Evolutionary conservation across 305 asterid genomes (phyloP).

Genomic region (Fraxinus baroniana): DNA sequence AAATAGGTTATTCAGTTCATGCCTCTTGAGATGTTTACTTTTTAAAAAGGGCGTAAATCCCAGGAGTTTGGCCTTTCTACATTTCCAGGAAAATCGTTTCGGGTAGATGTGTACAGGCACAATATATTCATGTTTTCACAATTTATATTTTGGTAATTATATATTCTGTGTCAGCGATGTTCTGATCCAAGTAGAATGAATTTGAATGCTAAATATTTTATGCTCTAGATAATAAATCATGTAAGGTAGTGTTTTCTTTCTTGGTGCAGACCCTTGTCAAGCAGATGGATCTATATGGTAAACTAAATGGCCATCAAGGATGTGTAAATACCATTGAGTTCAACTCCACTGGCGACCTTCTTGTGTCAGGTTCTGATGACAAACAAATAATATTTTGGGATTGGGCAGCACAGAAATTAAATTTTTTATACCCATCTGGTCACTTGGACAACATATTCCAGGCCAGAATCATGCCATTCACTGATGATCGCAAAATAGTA

Average conservation of each 20-base stretch:
- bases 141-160: not conserved
- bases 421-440: slow-evolving; percentile 64
- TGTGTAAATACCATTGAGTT: slow-evolving; percentile 73
- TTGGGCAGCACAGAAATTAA: slow-evolving; percentile 52
- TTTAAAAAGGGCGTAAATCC: not conserved
- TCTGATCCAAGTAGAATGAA: not conserved
- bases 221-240: not conserved
- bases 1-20: not conserved
- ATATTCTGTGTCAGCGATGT: not conserved
- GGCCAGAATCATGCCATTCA: slow-evolving; percentile 69
- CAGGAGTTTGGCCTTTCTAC: not conserved
- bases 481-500: slow-evolving; percentile 60
- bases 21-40: not conserved
- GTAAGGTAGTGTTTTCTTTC: slow-evolving; percentile 12
- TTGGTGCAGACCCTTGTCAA: slow-evolving; percentile 49
- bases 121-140: not conserved
- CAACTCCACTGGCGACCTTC: slow-evolving; percentile 61
- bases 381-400: slow-evolving; percentile 64
- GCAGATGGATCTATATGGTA: slow-evolving; percentile 54
- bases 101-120: not conserved
- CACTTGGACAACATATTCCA: slow-evolving; percentile 75
- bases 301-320: slow-evolving; percentile 62
- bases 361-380: slow-evolving; percentile 82
- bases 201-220: slow-evolving; percentile 10
- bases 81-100: not conserved